Conservation (phyloP, 352 stramenopile genomes). For the Aphanomyces stellatus region DNA sequence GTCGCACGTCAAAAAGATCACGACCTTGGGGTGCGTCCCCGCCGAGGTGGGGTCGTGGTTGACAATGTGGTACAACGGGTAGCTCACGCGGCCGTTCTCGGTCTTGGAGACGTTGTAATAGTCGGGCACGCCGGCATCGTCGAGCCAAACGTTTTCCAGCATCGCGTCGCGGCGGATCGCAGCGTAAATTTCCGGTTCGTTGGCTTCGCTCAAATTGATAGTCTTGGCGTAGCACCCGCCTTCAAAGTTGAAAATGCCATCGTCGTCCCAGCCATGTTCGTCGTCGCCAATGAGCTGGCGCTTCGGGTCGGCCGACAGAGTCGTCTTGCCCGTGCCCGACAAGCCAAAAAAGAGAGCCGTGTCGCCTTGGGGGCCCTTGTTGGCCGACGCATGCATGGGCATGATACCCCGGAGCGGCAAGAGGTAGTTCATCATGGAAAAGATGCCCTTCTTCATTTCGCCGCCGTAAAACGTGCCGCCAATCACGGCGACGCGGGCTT, state of each 20-base stretch:
- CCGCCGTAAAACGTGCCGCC: slow-evolving; percentile 55
- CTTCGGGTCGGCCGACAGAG: slow-evolving; percentile 78
- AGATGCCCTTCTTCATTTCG: slow-evolving; percentile 70
- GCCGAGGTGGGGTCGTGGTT: slow-evolving; percentile 37
- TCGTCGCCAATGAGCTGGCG: slow-evolving; percentile 93
- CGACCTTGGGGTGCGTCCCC: slow-evolving; percentile 62
- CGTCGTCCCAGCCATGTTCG: slow-evolving; percentile 48
- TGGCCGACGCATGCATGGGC: slow-evolving; percentile 52
- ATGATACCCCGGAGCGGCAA: slow-evolving; percentile 49
- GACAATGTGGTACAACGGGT: slow-evolving; percentile 49
- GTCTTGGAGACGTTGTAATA: slow-evolving; percentile 54
- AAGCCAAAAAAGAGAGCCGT: slow-evolving; percentile 47
- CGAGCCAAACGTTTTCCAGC: slow-evolving; percentile 50
- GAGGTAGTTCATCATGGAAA: slow-evolving; percentile 67
- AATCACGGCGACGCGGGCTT: slow-evolving; percentile 50
- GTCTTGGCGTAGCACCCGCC: slow-evolving; percentile 97
- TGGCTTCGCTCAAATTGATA: slow-evolving; percentile 89
- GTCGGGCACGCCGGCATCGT: slow-evolving; percentile 35
- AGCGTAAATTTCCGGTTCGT: slow-evolving; percentile 93
- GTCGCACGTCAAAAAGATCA: slow-evolving; percentile 96
- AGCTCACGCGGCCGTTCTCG: slow-evolving; percentile 46
- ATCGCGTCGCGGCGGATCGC: slow-evolving; percentile 38
- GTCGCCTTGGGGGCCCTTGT: slow-evolving; percentile 40
- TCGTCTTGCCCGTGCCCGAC: slow-evolving; percentile 89
- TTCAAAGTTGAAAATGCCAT: slow-evolving; percentile 97